A percentile compares a stretch with the other conserved stretches of the same genome.
phyloP scores from a whole-genome alignment of 306 rosid species.

The Vachellia collinsii region DNA sequence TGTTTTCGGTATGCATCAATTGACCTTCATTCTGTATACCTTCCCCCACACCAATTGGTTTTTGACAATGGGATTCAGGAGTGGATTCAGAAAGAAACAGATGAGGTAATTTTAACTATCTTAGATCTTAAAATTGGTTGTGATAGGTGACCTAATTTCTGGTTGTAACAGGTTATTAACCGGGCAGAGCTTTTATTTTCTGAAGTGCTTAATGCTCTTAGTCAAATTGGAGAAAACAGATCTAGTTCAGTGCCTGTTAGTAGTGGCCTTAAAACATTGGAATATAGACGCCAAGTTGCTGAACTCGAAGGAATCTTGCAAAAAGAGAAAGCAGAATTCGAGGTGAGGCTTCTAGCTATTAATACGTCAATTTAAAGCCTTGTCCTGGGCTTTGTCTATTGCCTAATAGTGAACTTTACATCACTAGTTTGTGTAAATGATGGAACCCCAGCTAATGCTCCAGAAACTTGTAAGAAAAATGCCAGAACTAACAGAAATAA shows the following conservation, averaged over 20 bases:
- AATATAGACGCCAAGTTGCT: constrained; percentile 64
- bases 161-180: constrained; percentile 67
- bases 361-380: constrained; percentile 31
- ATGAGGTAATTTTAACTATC: constrained; percentile 63
- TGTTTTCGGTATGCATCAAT: constrained; percentile 97
- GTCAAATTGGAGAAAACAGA: constrained; percentile 73
- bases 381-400: constrained; percentile 24
- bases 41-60: constrained; percentile 76
- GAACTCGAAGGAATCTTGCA: constrained; percentile 82
- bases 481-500: background rate
- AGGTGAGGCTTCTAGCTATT: constrained; percentile 56
- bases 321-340: constrained; percentile 84
- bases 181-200: constrained; percentile 84
- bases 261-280: constrained; percentile 55
- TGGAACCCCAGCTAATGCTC: background rate
- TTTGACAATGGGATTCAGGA: constrained; percentile 72
- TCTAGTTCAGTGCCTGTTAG: constrained; percentile 41
- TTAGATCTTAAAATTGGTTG: constrained; percentile 28
- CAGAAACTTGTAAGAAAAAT: background rate
- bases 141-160: constrained; percentile 37
- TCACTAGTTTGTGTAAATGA: constrained; percentile 22
- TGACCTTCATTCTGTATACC: constrained; percentile 87
- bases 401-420: constrained; percentile 5
- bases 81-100: constrained; percentile 83
- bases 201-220: constrained; percentile 76